Evolutionary conservation across 371 early-diverging fungal species (phyloP).

Genomic region (Hamiltosporidium magnivora): DNA sequence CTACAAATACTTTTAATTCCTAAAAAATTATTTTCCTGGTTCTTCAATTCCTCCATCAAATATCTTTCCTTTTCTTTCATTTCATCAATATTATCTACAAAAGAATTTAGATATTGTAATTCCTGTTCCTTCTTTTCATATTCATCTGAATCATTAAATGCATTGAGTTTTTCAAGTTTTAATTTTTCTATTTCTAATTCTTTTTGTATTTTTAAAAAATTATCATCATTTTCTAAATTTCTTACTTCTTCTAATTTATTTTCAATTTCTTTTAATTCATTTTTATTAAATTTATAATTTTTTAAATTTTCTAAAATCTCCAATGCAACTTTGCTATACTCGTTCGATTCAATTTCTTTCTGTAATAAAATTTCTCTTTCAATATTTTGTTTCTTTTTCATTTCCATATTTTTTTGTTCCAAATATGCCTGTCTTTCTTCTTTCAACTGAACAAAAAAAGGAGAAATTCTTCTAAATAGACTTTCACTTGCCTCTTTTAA

Average conservation of each 20-base stretch:
- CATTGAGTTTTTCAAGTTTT: slow-evolving; percentile 64
- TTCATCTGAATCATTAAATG: slow-evolving; percentile 65
- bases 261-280: slow-evolving; percentile 14
- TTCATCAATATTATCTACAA: slow-evolving; percentile 1
- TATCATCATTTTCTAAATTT: slow-evolving; percentile 59
- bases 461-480: slow-evolving; percentile 72
- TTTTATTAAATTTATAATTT: neutral
- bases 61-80: slow-evolving; percentile 8
- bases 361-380: slow-evolving; percentile 55
- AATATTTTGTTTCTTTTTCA: slow-evolving; percentile 57
- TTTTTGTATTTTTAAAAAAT: slow-evolving; percentile 60
- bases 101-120: slow-evolving; percentile 9
- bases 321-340: slow-evolving; percentile 45
- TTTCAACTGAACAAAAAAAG: slow-evolving; percentile 74
- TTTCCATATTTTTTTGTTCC: slow-evolving; percentile 61
- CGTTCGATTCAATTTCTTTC: slow-evolving; percentile 48
- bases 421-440: slow-evolving; percentile 72
- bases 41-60: neutral
- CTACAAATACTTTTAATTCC: neutral
- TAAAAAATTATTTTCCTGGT: neutral
- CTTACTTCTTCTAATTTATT: slow-evolving; percentile 1
- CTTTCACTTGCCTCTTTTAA: slow-evolving; percentile 74
- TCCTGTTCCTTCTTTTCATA: slow-evolving; percentile 65
- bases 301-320: slow-evolving; percentile 10
- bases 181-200: slow-evolving; percentile 63